A percentile compares a stretch with the other conserved stretches of the same genome.
Evolutionary conservation across 306 rosid genomes (phyloP).

Genomic region (Malus asiatica): DNA sequence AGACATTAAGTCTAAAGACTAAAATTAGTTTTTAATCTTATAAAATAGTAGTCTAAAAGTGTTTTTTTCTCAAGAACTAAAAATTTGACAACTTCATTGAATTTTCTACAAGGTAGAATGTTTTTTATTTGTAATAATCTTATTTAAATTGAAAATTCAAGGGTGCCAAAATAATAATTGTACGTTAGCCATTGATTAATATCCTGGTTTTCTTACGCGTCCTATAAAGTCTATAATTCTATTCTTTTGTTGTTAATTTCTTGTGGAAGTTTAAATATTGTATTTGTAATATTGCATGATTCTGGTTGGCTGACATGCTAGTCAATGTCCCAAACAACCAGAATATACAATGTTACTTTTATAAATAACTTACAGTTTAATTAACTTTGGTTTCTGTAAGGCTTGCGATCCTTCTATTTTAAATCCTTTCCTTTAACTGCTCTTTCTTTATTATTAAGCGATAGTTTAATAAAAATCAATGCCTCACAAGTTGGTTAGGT

Average conservation of each 20-base stretch:
- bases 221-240: neutral
- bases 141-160: neutral
- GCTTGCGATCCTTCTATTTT: neutral
- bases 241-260: neutral
- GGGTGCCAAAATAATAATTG: neutral
- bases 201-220: neutral
- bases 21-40: no score
- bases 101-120: no score
- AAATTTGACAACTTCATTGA: no score
- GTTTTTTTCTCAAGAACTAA: no score
- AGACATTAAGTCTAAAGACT: no score
- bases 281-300: neutral
- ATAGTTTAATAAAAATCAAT: neutral
- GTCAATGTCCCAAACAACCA: neutral
- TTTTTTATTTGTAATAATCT: no score
- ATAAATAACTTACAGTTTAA: neutral
- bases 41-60: no score
- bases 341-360: neutral
- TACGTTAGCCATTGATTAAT: neutral
- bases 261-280: no score
- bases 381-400: neutral
- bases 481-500: neutral
- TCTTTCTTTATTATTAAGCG: neutral
- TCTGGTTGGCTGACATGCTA: neutral
- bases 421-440: neutral